Base-by-base conservation (phyloP, 805 yeast genomes). In the Cyberlindnera xylosilytica region DNA sequence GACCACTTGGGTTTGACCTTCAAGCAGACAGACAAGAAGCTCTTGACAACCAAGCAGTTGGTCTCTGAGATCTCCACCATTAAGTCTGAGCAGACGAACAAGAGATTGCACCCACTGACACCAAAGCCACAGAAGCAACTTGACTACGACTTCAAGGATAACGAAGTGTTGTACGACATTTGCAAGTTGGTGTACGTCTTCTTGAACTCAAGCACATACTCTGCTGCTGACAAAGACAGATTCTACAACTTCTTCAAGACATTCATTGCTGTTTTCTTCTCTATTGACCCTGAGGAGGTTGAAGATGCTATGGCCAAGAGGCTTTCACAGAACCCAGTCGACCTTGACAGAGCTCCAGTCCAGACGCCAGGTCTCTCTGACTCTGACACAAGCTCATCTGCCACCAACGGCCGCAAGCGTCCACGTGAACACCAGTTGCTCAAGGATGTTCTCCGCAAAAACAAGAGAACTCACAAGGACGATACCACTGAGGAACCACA, bases 1-100 rank as follows among this genome's bases (percentile, higher is more conserved):
- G 99, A 93, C 62, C 99, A 93, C 62, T 70, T 91, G 49, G 99
- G 99, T 1, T 73, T 93, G 55, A 90, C 97, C 1, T 93, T 93
- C 70, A 93, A 93, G 65, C 98, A 93, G 62, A 86, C 96, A 19
- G 99, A 93, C 65, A 91, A 93, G 63, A 91, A 93, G 63, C 67
- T 88, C 43, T 67, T 93, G 54, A 88, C 98, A 0, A 83, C 93
- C 9, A 88, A 95, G 57, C 96, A 89, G 54, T 67, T 93, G 53
- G 80, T 93, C 12, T 84, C 95, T 49, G 98, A 91, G 60, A 85
- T 93, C 42, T 85, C 93, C 53, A 87, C 97, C 2, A 85, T 90
- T 32, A 89, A 90, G 65, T 85, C 87, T 32, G 99, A 91, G 58
- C 96, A 88, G 62, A 76, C 75, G n/a, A 86, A 83, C 54, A 90